Base-by-base conservation (phyloP, 2,329 filamentous ascomycete species). In the Blastomyces silverae region DNA sequence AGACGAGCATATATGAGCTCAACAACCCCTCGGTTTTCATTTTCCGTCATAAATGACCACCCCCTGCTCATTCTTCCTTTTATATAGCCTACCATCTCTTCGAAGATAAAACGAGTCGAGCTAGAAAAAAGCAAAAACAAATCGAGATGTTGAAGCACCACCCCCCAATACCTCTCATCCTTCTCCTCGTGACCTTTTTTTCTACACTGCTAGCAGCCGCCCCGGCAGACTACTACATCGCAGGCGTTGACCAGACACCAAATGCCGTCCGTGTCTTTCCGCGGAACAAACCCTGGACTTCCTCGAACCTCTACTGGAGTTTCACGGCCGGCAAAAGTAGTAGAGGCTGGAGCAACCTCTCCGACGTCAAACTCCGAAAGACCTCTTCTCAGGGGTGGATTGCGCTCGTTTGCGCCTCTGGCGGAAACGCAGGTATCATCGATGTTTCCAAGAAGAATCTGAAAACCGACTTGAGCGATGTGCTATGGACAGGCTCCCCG, bases 381-480 rank as follows among this genome's bases (percentile, higher is more conserved):
- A 67, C 66, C 6, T 67, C 64, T 2, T 63, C 65, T 42, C 67
- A 61, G 28, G 67, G 67, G 17, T 63, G 62, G 59, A 67, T 69
- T 31, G 68, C 67, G 5, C 67, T 69, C 15, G 68, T 69, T 22
- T 61, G 67, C 2, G 66, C 68, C n/a, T 69, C 67, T 1, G 66
- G 64, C 15, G 68, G 68, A 6, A 69, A 67, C 48, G 68, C 66
- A 61, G 78, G 80, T 61, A 77, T 85, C 25, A 75, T 82, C 53
- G 75, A 79, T 58, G 74, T 83, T 22, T 82, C 83, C 15, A 76
- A 78, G 68, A 72, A 72, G 44, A 82, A 83, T 66, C 74, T 78
- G 3, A 80, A 84, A 73, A 69, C 61, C 48, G 48, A 34, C 53
- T 25, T 67, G 53, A 5, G 52, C 39, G 65, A 68, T 58, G 57